A percentile compares a stretch with the other conserved stretches of the same genome.
These are phyloP conservation scores for Coprinellus micaceus DNA, from an alignment of 768 basidiomycete species.

Conservation along the genomic window DNA sequence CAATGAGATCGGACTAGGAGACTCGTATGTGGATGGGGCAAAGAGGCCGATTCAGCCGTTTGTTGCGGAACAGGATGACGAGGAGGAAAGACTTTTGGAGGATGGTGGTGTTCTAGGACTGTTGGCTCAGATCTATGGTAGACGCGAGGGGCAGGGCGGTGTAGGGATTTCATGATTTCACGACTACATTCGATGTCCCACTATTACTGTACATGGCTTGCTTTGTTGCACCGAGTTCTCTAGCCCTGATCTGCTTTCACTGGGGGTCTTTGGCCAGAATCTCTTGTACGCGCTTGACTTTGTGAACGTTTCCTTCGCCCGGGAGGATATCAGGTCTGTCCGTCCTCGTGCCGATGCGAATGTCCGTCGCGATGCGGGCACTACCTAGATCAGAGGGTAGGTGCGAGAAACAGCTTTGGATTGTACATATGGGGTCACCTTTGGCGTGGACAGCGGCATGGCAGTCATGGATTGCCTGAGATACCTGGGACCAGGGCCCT, in stretches of 20 bases:
- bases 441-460: slow-evolving; percentile 81
- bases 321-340: slow-evolving; percentile 55
- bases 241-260: neutral
- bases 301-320: slow-evolving; percentile 73
- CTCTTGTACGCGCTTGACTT: slow-evolving; percentile 77
- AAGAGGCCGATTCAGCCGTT: slow-evolving; percentile 34
- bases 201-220: neutral
- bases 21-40: slow-evolving; percentile 73
- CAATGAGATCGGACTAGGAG: slow-evolving; percentile 54
- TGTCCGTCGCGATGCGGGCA: slow-evolving; percentile 82
- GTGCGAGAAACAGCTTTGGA: too few species aligned
- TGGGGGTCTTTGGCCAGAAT: slow-evolving; percentile 51
- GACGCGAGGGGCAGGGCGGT: slow-evolving; percentile 44
- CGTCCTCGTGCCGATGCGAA: slow-evolving; percentile 88
- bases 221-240: neutral
- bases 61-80: slow-evolving; percentile 51
- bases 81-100: slow-evolving; percentile 56
- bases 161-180: slow-evolving; percentile 33
- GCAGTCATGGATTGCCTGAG: slow-evolving; percentile 84
- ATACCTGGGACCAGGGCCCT: slow-evolving; percentile 84
- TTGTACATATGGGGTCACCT: too few species aligned
- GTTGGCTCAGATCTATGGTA: slow-evolving; percentile 81
- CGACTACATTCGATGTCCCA: neutral
- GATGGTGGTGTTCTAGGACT: slow-evolving; percentile 85
- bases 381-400: too few species aligned